Evolutionary conservation across 208 protist species (phyloP), one percentile per base, ranked within the genome.

Genomic region (Strigomonas galati): DNA sequence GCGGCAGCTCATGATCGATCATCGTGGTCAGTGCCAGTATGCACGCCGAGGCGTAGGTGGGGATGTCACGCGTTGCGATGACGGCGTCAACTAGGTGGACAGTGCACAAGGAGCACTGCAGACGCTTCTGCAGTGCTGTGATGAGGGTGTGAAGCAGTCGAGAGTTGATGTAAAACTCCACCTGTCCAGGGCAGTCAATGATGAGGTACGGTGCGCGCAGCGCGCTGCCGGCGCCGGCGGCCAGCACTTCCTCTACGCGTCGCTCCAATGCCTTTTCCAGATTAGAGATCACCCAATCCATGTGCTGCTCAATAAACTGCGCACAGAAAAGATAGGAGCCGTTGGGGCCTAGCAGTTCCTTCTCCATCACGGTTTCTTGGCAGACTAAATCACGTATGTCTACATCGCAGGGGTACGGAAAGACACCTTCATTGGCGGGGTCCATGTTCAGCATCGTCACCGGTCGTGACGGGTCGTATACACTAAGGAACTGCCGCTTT

Each of bases 151-250:
- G 84, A 60, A 99, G 81, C 23, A 86, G 62, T 17, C 82, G 73
- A 62, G 98, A 85, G 74, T 99, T 91, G 24, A 98, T 86, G 72
- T 99, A 99, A 31, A 99, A 95, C 82, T 99, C 98, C 15, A 99
- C 97, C 81, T 99, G 98, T 7, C 98, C 98, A 0, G 98, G 98
- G 67, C 89, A 98, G 84, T 99, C 98, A 51, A 99, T 94, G 31
- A 99, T 70, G 10, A 99, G 61, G 67, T 97, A 91, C 46, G 91
- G 95, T 19, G 80, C 76, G 17, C 81, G 74, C n/a, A 89, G 24
- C 1, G 44, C n/a, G 31, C 24, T 17, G 30, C 24, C 21, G 14
- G 48, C n/a, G 15, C 54, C 54, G 17, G 27, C 54, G 14, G 54
- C 54, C 4, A 49, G 52, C n/a, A 92, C 67, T 62, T 94, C 84